Evolutionary conservation across 371 early-diverging fungal genomes (phyloP), one percentile per base, ranked within the genome.

Genomic region (Thermomucor indicae-seudaticae): DNA sequence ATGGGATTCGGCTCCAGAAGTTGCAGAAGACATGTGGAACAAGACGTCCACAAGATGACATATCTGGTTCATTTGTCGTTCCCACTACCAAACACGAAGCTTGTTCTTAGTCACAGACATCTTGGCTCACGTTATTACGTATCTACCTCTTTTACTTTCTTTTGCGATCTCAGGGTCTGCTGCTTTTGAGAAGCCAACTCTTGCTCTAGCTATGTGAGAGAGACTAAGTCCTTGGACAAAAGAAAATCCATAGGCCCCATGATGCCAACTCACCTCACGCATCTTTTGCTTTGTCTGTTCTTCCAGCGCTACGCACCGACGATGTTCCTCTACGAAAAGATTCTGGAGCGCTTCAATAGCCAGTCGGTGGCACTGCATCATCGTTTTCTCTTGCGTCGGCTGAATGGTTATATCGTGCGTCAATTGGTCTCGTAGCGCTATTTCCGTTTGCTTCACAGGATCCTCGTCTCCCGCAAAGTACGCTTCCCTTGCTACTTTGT

Each of bases 291-390:
- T 12, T 16, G 41, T 30, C 23, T 49, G 39, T n/a, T 49, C 28
- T 12, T 39, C 41, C 40, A 40, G 23, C 4, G 1, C 22, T 7
- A 10, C 32, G 16, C 40, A 24, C 28, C 49, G n/a, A 7, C 30
- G 49, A 40, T 41, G 40, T 32, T 49, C 49, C 28, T 49, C 40
- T 14, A 35, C 49, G 31, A 39, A 49, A 16, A 49, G 29, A 11
- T 49, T 29, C 16, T 49, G 49, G 11, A 49, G 31, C 2, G 49
- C 49, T 40, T 49, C 49, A 20, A 49, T 40, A 28, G 49, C 49
- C 14, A 49, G 35, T 5, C 49, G 49, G 23, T 49, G 49, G 7
- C 30, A 30, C 19, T 49, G 40, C 23, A 49, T 49, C 7, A 49
- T 11, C 3, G 43, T 6, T 43, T 40, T 38, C 3, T n/a, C n/a